Base-by-base conservation (phyloP, 2,329 filamentous ascomycete species). In the Madurella mycetomatis region DNA sequence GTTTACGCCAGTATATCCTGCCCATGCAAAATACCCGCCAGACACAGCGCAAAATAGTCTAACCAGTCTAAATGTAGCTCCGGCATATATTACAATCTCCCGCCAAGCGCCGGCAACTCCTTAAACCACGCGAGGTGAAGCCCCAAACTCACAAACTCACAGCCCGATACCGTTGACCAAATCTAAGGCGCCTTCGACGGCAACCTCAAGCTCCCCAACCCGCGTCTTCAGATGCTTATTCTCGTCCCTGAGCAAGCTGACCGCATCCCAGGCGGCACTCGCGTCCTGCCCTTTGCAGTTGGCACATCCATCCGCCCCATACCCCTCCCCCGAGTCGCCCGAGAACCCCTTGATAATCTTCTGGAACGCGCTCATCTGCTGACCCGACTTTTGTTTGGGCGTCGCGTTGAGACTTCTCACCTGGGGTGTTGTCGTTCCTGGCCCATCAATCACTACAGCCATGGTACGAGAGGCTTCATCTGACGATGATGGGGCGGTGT, bases 231-330 rank as follows among this genome's bases (percentile, higher is more conserved):
- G 67, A 9, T 76, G 76, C 62, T 73, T 78, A 60, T 87, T 87
- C 72, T 87, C 84, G 45, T 82, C 79, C 40, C 81, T 73, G 55
- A 86, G 68, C 45, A 85, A 58, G 49, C 77, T 76, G n/a, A 84
- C 83, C 4, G 83, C 84, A 63, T 86, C 78, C 83, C 83, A 86
- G 4, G 83, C 83, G 39, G 82, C 74, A 59, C 80, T 82, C 12
- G 79, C 74, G 49, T 81, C 78, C 61, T 78, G 76, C 12, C 83
- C 82, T 50, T 74, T 68, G 66, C 84, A 86, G 62, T 84, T 85
- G 34, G 67, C 62, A 61, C 83, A 85, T 53, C 67, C 64, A 40
- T 66, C 56, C 51, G 7, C 58, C 51, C 16, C 58, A 57, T 46
- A 11, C 8, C 62, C 62, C 32, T 67, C 65, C 17, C 59, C 61